Evolutionary conservation across 495 filamentous ascomycete genomes (phyloP).

Genomic region (Aspergillus diversus): DNA sequence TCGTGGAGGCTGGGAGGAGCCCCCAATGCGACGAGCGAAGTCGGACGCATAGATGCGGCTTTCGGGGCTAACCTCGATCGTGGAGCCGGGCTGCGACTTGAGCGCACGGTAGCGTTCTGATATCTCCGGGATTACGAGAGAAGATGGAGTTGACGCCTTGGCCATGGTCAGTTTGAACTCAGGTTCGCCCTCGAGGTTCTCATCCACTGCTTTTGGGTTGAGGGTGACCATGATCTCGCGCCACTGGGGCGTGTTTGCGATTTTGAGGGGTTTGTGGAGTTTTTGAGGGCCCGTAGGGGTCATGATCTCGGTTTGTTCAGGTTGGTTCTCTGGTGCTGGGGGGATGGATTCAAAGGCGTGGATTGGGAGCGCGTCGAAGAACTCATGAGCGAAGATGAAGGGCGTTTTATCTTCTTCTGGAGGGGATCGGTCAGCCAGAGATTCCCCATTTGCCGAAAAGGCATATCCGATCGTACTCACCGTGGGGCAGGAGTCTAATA

Average conservation of each 20-base stretch:
- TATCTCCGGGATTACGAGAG: constrained; percentile 80
- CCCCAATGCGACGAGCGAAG: constrained; percentile 82
- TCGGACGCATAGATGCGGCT: constrained; percentile 75
- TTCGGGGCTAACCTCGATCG: constrained; percentile 90
- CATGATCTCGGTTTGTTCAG: constrained; percentile 43
- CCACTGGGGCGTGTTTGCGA: constrained; percentile 69
- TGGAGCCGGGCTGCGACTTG: constrained; percentile 59
- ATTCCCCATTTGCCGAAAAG: neutral
- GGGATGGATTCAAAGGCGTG: constrained; percentile 85
- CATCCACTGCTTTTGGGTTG: constrained; percentile 57
- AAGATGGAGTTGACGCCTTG: constrained; percentile 74
- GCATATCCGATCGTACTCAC: constrained; percentile 38
- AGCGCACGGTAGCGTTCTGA: constrained; percentile 80
- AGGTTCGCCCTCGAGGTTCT: constrained; percentile 50
- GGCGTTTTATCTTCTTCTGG: constrained; percentile 67
- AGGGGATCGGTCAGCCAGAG: neutral
- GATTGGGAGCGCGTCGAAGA: constrained; percentile 98
- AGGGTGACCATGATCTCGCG: constrained; percentile 83
- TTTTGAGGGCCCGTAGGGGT: constrained; percentile 50
- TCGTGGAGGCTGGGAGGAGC: constrained; percentile 50
- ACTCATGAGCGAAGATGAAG: constrained; percentile 95
- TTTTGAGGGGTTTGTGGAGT: constrained; percentile 46
- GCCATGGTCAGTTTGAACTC: constrained; percentile 86
- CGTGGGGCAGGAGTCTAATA: constrained; percentile 76
- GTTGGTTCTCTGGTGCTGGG: constrained; percentile 39